These are phyloP conservation scores for Pinus taeda DNA, from an alignment of 75 land plant genomes.

Conservation along the genomic window DNA sequence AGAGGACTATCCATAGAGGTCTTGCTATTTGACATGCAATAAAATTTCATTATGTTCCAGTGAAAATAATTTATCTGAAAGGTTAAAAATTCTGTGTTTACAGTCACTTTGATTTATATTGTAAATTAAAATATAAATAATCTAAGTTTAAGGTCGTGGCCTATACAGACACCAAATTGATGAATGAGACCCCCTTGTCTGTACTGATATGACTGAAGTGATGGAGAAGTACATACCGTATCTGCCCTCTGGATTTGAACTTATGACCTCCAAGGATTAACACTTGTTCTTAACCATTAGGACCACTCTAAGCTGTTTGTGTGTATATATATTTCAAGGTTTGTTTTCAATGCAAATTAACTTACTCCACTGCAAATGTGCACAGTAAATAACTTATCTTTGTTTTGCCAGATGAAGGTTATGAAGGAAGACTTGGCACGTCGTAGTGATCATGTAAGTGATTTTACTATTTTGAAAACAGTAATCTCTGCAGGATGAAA, in stretches of 20 bases:
- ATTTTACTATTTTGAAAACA: background rate
- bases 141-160: too few species aligned
- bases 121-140: background rate
- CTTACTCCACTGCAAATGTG: background rate
- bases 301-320: background rate
- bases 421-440: background rate
- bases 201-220: too few species aligned
- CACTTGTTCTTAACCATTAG: too few species aligned
- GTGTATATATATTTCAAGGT: background rate
- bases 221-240: too few species aligned
- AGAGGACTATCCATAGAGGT: background rate
- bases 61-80: background rate
- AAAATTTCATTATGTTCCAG: background rate
- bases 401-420: constrained; percentile 2
- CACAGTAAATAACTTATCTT: background rate
- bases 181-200: too few species aligned
- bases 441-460: constrained; percentile 6
- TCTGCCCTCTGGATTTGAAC: too few species aligned
- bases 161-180: too few species aligned
- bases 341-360: background rate
- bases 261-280: too few species aligned
- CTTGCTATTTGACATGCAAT: background rate
- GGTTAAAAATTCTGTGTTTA: background rate
- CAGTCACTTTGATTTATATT: background rate
- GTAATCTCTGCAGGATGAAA: background rate